Evolutionary conservation across 2,329 filamentous ascomycete genomes (phyloP).

Genomic region (Stromatinia cepivora): DNA sequence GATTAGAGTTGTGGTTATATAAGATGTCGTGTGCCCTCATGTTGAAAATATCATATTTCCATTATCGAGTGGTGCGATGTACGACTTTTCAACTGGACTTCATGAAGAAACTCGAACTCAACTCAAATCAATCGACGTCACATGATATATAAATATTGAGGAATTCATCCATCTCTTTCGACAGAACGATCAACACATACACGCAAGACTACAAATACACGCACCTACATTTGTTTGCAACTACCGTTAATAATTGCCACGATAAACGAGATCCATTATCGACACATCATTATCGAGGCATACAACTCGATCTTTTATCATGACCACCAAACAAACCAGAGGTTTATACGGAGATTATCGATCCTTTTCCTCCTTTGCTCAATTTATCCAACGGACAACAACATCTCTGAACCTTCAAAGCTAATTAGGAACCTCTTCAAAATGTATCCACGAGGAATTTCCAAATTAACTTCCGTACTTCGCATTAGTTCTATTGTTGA

Average conservation of each 20-base stretch:
- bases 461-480: background rate
- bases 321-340: background rate
- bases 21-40: constrained; percentile 16
- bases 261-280: constrained; percentile 5
- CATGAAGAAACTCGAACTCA: background rate
- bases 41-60: background rate
- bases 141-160: constrained; percentile 4
- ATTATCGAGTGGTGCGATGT: background rate
- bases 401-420: constrained; percentile 1
- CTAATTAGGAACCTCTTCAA: background rate
- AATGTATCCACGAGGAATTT: background rate
- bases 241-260: background rate
- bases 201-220: background rate
- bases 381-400: background rate
- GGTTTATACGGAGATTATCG: background rate
- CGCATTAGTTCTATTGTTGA: background rate
- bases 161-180: background rate
- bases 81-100: background rate
- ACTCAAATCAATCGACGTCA: background rate
- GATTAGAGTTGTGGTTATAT: constrained; percentile 11
- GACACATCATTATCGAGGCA: background rate
- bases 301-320: background rate
- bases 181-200: background rate
- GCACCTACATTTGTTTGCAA: background rate
- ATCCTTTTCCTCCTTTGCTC: background rate